Percentiles rank a stretch among this genome's conserved stretches.
Evolutionary conservation across 805 yeast species (phyloP).

Genomic region (Lipomyces sp.): DNA sequence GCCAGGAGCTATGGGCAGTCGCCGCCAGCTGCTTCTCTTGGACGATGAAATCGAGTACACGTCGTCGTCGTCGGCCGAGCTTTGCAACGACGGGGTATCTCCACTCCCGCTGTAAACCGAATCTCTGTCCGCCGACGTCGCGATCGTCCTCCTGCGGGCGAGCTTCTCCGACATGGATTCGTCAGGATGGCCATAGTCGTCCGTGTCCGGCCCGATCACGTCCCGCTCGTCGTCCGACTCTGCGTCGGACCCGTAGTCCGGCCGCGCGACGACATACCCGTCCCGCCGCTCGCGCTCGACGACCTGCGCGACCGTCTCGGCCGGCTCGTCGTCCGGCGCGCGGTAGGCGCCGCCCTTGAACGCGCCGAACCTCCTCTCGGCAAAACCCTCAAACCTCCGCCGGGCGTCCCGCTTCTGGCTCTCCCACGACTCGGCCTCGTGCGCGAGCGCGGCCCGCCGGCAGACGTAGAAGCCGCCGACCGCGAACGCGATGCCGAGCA

Average conservation of each 20-base stretch:
- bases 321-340: background rate
- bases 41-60: too few relatives aligned
- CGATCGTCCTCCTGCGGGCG: too few relatives aligned
- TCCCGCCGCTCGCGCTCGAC: background rate
- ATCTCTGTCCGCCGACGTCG: too few relatives aligned
- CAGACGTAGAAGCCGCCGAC: conserved; percentile 12
- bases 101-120: too few relatives aligned
- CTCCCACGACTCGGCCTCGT: conserved; percentile 9
- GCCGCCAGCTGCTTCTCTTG: too few relatives aligned
- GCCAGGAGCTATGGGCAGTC: too few relatives aligned
- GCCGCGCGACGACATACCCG: background rate
- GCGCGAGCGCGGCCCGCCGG: background rate
- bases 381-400: background rate
- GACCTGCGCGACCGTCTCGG: background rate
- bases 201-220: too few relatives aligned
- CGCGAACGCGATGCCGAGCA: conserved; percentile 7
- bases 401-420: conserved; percentile 11
- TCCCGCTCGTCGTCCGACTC: background rate
- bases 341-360: background rate
- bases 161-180: too few relatives aligned
- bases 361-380: background rate
- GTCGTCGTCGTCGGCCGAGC: too few relatives aligned
- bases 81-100: too few relatives aligned
- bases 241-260: too few relatives aligned
- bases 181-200: too few relatives aligned